These are phyloP conservation scores for Elaeagnus macrophylla DNA, from an alignment of 306 rosid genomes.

Conservation along the genomic window DNA sequence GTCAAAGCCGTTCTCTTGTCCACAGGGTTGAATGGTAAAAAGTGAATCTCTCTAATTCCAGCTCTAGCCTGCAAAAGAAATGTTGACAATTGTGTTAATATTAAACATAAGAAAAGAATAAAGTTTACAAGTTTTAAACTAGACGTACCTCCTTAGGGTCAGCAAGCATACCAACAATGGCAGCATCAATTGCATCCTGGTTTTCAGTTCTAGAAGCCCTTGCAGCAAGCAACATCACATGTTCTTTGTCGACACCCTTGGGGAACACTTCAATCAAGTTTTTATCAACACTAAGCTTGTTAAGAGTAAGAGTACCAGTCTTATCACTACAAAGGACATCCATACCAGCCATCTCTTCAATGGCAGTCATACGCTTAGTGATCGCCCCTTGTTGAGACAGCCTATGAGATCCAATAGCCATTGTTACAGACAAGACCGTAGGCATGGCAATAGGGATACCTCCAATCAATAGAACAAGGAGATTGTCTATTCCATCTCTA, in stretches of 20 bases:
- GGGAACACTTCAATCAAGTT: slow-evolving; percentile 76
- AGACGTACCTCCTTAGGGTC: slow-evolving; percentile 84
- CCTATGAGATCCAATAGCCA: slow-evolving; percentile 98
- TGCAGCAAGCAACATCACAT: slow-evolving; percentile 78
- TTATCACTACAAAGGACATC: slow-evolving; percentile 98
- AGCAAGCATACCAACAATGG: slow-evolving; percentile 97
- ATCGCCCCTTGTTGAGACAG: slow-evolving; percentile 97
- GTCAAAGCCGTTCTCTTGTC: slow-evolving; percentile 99
- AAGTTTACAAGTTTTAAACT: slow-evolving; percentile 6
- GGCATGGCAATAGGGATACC: slow-evolving; percentile 99
- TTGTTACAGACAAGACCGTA: slow-evolving; percentile 92
- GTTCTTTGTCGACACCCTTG: slow-evolving; percentile 77
- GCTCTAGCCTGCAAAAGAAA: slow-evolving; percentile 64
- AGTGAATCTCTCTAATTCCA: slow-evolving; percentile 75
- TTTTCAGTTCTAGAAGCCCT: slow-evolving; percentile 90
- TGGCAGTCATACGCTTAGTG: slow-evolving; percentile 98
- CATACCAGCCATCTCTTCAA: slow-evolving; percentile 99
- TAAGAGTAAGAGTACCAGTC: slow-evolving; percentile 94
- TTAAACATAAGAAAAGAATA: not conserved
- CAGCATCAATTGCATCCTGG: slow-evolving; percentile 97
- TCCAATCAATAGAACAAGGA: slow-evolving; percentile 92
- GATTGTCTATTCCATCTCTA: slow-evolving; percentile 87
- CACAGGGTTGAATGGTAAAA: slow-evolving; percentile 90
- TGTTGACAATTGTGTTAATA: too few relatives aligned
- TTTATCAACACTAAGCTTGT: slow-evolving; percentile 83